Evolutionary conservation across 108 stramenopile species (phyloP), one percentile per base, ranked within the genome.

Genomic region (Conticribra weissflogii): DNA sequence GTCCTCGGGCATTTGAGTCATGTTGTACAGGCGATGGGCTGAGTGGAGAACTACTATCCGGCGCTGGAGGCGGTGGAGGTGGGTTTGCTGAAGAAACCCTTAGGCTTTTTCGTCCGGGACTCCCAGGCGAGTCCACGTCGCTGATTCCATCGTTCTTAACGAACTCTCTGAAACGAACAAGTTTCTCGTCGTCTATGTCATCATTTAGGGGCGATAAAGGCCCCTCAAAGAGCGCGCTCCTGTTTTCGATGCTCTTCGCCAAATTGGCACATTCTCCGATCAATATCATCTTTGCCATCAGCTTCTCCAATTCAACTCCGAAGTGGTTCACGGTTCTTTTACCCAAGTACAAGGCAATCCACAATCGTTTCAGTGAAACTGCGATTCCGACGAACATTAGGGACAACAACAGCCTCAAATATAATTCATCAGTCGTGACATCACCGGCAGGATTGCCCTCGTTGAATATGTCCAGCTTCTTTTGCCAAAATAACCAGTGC

Each of bases 201-300:
- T 16, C 32, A 32, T 54, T 41, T 18, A 18, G 55, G 18, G 32
- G 28, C 22, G 31, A 22, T 47, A 28, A 15, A 24, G 25, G 14
- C 3, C 49, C 74, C 15, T 58, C 29, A 30, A 60, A 74, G 14
- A 51, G 29, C 36, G 27, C 49, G 21, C 49, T 27, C 27, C 51
- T 74, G 32, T 57, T 70, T 33, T 77, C 76, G 19, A 79, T 74
- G 24, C 79, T 72, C 59, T 70, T 68, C 4, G 74, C 66, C 21
- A 81, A 46, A 24, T 72, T 59, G 0, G 87, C 85, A 32, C 88
- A 78, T 56, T 87, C 80, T 9, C 80, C 71, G 1, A 91, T 68
- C 22, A 91, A 45, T 9, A 88, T 58, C 79, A 91, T 87, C 54
- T 88, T 85, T 50, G 74, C 53, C 78, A 88, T 83, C 14, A 88